Percentiles rank a stretch among this genome's conserved stretches.
phyloP scores from a whole-genome alignment of 352 stramenopile genomes.

The Globisporangium lucens region DNA sequence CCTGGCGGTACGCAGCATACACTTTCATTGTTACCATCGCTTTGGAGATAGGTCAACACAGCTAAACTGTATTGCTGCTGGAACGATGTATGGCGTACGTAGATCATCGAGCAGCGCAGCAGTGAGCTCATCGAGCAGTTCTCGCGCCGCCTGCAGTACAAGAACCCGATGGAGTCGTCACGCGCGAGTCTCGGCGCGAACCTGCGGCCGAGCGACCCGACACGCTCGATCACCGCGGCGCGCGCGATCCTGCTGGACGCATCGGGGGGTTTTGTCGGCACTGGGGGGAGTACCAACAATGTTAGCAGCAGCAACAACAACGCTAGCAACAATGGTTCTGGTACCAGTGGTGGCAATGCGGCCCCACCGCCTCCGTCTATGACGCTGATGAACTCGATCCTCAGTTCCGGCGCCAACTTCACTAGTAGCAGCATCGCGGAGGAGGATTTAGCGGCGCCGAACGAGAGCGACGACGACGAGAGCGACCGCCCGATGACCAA shows the following conservation, averaged over 20 bases:
- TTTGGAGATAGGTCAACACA: neutral
- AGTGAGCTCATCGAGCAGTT: constrained; percentile 82
- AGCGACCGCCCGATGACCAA: constrained; percentile 57
- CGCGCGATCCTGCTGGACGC: constrained; percentile 45
- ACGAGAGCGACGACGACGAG: constrained; percentile 62
- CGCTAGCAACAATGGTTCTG: neutral
- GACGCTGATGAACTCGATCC: constrained; percentile 9
- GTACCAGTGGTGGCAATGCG: neutral
- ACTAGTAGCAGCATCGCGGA: constrained; percentile 38
- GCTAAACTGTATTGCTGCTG: neutral
- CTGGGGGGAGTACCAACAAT: neutral
- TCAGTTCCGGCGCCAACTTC: constrained; percentile 8
- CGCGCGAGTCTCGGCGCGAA: constrained; percentile 60
- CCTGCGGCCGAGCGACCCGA: constrained; percentile 63
- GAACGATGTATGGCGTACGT: neutral
- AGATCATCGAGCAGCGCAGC: constrained; percentile 83
- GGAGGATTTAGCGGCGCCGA: constrained; percentile 32
- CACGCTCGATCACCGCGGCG: constrained; percentile 45
- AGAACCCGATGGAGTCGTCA: constrained; percentile 54
- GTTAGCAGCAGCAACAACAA: neutral
- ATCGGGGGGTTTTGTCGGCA: neutral
- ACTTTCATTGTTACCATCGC: neutral
- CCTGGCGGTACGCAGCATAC: constrained; percentile 37
- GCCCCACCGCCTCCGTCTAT: constrained; percentile 13
- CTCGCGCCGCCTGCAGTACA: constrained; percentile 60